Conservation (phyloP, 2,329 filamentous ascomycete species). For the Rhynchosporium agropyri region DNA sequence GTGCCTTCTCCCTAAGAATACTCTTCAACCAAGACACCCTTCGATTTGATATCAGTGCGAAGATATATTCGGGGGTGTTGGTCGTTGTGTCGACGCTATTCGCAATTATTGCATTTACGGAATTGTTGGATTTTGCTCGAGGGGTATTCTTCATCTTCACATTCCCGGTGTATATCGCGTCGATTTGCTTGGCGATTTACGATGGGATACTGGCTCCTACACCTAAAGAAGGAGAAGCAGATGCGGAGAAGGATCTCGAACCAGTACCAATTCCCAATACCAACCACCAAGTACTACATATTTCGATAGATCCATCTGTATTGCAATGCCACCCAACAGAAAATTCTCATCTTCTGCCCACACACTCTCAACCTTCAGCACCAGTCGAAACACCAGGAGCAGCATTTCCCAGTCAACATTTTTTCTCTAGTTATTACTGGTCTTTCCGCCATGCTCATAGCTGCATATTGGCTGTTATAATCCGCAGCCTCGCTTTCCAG, state of each 20-base stretch:
- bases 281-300: slow-evolving; percentile 20
- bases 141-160: slow-evolving; percentile 47
- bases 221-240: slow-evolving; percentile 40
- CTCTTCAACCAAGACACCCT: slow-evolving; percentile 44
- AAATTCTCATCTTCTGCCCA: slow-evolving; percentile 10
- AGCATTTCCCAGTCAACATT: slow-evolving; percentile 39
- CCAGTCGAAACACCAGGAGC: neutral
- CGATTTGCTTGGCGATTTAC: slow-evolving; percentile 49
- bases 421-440: slow-evolving; percentile 49
- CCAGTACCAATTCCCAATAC: neutral
- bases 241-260: slow-evolving; percentile 31
- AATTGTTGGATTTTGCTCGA: slow-evolving; percentile 40
- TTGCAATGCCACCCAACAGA: slow-evolving; percentile 23
- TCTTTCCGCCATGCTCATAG: slow-evolving; percentile 47
- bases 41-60: slow-evolving; percentile 51
- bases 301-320: slow-evolving; percentile 22
- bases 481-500: slow-evolving; percentile 47
- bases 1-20: slow-evolving; percentile 56
- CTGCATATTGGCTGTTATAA: slow-evolving; percentile 51
- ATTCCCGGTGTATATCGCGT: slow-evolving; percentile 50
- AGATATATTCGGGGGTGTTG: slow-evolving; percentile 50
- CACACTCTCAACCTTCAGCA: neutral
- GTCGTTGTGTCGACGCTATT: slow-evolving; percentile 48
- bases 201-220: slow-evolving; percentile 48
- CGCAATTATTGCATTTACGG: slow-evolving; percentile 39